These are phyloP conservation scores for Penicillium daleae DNA, from an alignment of 495 filamentous ascomycete species.

Conservation along the genomic window DNA sequence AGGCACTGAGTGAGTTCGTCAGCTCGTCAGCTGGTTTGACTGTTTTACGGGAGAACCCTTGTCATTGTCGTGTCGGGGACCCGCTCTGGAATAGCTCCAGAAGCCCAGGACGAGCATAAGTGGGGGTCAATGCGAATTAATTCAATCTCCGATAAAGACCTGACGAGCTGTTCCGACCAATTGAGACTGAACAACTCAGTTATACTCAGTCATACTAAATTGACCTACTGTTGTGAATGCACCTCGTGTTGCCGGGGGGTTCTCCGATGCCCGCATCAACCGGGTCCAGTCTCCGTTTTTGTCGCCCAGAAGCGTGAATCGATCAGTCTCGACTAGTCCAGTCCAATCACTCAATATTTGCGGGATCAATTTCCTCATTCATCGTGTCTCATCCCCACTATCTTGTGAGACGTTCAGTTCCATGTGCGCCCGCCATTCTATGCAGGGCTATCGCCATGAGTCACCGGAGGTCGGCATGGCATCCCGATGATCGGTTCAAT, in stretches of 20 bases:
- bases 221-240: neutral
- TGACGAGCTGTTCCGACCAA: neutral
- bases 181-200: neutral
- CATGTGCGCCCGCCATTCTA: neutral
- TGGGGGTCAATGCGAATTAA: neutral
- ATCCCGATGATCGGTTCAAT: neutral
- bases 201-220: neutral
- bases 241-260: neutral
- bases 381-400: neutral
- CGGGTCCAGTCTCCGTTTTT: neutral
- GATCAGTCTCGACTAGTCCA: neutral
- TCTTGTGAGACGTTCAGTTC: neutral
- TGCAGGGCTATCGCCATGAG: neutral
- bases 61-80: neutral
- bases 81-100: neutral
- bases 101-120: neutral
- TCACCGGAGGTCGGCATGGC: neutral
- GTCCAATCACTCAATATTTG: neutral
- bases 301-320: neutral
- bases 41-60: too few species aligned
- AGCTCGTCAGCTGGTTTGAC: too few species aligned
- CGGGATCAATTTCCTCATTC: neutral
- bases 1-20: neutral
- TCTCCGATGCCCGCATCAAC: slow-evolving; percentile 1
- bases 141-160: neutral